Percentiles rank a stretch among this genome's conserved stretches.
phyloP scores from a whole-genome alignment of 129 eudicot species.

The Artemisia annua region DNA sequence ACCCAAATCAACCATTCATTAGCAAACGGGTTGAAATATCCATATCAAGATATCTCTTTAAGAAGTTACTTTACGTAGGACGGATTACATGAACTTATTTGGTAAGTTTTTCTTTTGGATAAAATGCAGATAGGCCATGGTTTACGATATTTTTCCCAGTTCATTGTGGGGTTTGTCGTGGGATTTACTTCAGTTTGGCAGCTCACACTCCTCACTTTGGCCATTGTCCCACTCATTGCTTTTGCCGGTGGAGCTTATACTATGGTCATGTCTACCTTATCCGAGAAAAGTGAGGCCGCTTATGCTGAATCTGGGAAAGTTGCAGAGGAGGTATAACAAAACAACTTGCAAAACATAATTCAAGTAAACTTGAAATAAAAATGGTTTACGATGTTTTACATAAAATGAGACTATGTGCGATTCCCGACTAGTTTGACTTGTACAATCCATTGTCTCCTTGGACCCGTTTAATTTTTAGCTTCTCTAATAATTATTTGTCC shows the following conservation, averaged over 20 bases:
- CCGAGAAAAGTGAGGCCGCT: conserved; percentile 82
- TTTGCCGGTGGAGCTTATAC: conserved; percentile 81
- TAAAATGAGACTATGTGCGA: no score
- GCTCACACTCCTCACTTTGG: conserved; percentile 74
- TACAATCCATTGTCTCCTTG: no score
- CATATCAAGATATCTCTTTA: not conserved
- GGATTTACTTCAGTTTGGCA: conserved; percentile 81
- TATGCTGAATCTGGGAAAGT: conserved; percentile 86
- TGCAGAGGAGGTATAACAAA: conserved; percentile 68
- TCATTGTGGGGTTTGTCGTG: conserved; percentile 60
- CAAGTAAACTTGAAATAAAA: no score
- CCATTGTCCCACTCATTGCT: conserved; percentile 79
- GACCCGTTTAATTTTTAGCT: no score
- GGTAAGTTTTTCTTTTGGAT: not conserved
- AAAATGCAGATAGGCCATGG: conserved; percentile 68
- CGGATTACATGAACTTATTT: not conserved
- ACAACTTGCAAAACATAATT: not conserved
- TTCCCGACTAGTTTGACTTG: no score
- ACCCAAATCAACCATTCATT: not conserved
- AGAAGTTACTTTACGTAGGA: no score
- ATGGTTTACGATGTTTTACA: no score
- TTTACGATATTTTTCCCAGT: conserved; percentile 71
- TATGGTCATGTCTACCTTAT: conserved; percentile 65
- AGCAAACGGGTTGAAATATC: not conserved
- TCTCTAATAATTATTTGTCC: no score